These are phyloP conservation scores for Populus deltoides DNA, from an alignment of 345 rosid genomes.

Conservation along the genomic window DNA sequence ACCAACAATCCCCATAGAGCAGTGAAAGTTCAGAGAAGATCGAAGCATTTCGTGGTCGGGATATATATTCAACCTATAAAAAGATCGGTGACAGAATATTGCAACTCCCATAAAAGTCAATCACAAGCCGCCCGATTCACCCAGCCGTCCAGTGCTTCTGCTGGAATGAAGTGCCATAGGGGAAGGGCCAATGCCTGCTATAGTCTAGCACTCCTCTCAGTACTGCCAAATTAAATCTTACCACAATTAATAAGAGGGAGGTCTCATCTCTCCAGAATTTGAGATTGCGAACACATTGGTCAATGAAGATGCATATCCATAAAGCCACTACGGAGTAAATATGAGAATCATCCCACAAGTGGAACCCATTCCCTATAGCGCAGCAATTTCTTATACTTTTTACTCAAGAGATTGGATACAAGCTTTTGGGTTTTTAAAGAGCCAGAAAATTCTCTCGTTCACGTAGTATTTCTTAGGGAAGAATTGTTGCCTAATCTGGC, in stretches of 20 bases:
- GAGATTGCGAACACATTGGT: neutral
- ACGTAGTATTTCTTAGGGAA: neutral
- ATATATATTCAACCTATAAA: too few species aligned
- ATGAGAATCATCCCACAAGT: neutral
- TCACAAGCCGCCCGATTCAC: too few species aligned
- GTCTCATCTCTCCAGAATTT: slow-evolving; percentile 6
- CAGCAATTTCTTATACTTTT: too few species aligned
- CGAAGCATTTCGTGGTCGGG: too few species aligned
- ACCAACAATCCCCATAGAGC: too few species aligned
- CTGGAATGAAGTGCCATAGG: too few species aligned
- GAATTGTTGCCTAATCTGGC: neutral
- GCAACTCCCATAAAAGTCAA: too few species aligned
- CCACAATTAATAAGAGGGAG: slow-evolving; percentile 17
- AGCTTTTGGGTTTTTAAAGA: neutral
- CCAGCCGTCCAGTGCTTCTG: too few species aligned
- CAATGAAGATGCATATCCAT: neutral
- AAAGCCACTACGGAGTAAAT: neutral
- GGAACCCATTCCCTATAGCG: neutral
- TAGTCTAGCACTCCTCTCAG: neutral
- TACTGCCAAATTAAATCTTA: neutral
- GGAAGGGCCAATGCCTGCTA: neutral
- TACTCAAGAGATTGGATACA: neutral
- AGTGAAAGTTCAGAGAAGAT: too few species aligned
- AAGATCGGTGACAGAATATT: too few species aligned
- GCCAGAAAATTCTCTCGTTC: neutral